A percentile compares a stretch with the other conserved stretches of the same genome.
These are phyloP conservation scores for Rubia yunnanensis DNA, from an alignment of 257 asterid genomes.

Conservation along the genomic window DNA sequence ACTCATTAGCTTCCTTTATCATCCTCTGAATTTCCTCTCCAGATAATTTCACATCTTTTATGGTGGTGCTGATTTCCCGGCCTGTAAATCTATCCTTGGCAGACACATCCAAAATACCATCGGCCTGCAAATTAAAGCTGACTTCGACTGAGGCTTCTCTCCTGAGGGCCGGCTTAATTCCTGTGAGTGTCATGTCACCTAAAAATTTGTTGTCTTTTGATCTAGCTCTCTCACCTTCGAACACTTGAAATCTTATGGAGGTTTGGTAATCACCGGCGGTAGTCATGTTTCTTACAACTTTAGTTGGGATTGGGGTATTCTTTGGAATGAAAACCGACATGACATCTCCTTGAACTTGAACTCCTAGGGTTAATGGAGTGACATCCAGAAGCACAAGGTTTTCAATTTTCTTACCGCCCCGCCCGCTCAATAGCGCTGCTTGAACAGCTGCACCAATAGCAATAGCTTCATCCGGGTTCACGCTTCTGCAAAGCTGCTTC, in stretches of 20 bases:
- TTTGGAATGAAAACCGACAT: neutral
- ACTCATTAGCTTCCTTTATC: no score
- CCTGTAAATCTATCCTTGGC: neutral
- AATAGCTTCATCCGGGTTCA: neutral
- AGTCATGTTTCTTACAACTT: no score
- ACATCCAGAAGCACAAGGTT: neutral
- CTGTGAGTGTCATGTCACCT: neutral
- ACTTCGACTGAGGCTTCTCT: neutral
- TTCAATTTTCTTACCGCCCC: neutral
- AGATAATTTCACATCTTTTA: no score
- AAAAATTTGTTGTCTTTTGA: neutral
- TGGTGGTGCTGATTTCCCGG: no score
- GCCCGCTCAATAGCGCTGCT: neutral
- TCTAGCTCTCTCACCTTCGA: neutral
- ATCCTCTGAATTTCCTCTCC: no score
- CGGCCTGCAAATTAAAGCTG: neutral
- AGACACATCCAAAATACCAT: neutral
- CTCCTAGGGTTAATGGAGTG: neutral
- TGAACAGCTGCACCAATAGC: neutral
- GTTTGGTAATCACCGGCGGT: neutral
- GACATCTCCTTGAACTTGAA: neutral
- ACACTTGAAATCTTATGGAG: neutral
- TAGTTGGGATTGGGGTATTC: neutral
- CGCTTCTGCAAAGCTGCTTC: neutral
- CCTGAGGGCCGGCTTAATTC: neutral